These are phyloP conservation scores for Beauveria sp. DNA, from an alignment of 2,329 filamentous ascomycete species.

Conservation along the genomic window DNA sequence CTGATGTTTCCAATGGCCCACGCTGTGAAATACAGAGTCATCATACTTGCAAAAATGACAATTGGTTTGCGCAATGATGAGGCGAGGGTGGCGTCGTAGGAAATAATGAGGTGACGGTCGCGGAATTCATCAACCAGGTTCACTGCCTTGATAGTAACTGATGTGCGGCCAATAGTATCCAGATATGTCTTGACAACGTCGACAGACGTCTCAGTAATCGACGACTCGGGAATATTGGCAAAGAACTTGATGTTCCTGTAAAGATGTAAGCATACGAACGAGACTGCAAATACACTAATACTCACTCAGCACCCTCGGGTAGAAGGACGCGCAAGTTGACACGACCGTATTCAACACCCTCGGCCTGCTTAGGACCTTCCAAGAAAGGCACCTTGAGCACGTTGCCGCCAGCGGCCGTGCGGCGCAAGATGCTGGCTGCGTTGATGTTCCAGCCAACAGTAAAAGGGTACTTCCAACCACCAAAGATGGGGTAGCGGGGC, in stretches of 20 bases:
- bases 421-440: conserved; percentile 67
- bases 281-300: conserved; percentile 15
- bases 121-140: conserved; percentile 89
- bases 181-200: conserved; percentile 81
- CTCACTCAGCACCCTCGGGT: conserved; percentile 83
- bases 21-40: conserved; percentile 65
- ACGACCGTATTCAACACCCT: conserved; percentile 80
- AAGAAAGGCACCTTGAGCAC: conserved; percentile 87
- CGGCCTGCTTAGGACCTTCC: conserved; percentile 78
- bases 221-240: conserved; percentile 59
- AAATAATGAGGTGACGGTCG: conserved; percentile 74
- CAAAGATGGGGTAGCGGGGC: conserved; percentile 93
- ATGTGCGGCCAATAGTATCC: conserved; percentile 84
- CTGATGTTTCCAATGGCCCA: conserved; percentile 75
- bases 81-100: conserved; percentile 74
- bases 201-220: conserved; percentile 50
- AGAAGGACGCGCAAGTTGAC: conserved; percentile 76
- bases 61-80: conserved; percentile 80
- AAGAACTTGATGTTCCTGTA: conserved; percentile 69
- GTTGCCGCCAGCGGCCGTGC: conserved; percentile 59
- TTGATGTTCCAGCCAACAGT: conserved; percentile 93
- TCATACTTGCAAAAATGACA: conserved; percentile 65
- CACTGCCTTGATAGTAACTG: conserved; percentile 68
- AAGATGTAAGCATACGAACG: conserved; percentile 28
- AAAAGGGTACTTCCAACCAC: conserved; percentile 97